These are phyloP conservation scores for Boeremia lycopersici DNA, from an alignment of 2,329 filamentous ascomycete genomes.

Conservation along the genomic window DNA sequence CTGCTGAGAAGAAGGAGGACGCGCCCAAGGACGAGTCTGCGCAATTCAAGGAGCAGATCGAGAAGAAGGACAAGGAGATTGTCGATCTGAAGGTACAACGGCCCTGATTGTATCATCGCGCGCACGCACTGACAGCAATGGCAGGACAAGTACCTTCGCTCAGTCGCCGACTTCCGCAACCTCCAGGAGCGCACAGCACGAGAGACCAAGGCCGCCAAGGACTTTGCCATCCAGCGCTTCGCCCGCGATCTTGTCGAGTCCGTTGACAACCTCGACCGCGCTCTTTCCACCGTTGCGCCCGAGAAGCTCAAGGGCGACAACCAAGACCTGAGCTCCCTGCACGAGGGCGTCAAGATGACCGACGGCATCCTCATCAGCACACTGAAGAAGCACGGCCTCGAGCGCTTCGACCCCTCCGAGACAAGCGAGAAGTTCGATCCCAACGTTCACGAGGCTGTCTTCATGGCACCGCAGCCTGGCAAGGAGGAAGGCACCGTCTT, in stretches of 20 bases:
- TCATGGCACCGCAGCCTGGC: conserved; percentile 84
- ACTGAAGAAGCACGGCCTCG: conserved; percentile 90
- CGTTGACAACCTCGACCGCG: conserved; percentile 96
- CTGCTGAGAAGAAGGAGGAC: conserved; percentile 54
- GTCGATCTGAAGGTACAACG: conserved; percentile 80
- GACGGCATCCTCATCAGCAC: conserved; percentile 86
- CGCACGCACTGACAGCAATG: neutral
- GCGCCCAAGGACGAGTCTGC: conserved; percentile 41
- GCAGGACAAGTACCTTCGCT: conserved; percentile 93
- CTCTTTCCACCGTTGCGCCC: conserved; percentile 76
- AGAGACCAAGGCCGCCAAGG: conserved; percentile 83
- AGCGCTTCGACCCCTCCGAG: conserved; percentile 78
- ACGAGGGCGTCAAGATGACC: conserved; percentile 94
- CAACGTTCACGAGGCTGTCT: conserved; percentile 94
- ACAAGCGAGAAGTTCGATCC: conserved; percentile 89
- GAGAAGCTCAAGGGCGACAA: conserved; percentile 71
- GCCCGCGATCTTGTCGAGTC: conserved; percentile 93
- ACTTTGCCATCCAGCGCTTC: conserved; percentile 94
- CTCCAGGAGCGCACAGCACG: conserved; percentile 93
- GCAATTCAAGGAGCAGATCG: conserved; percentile 67
- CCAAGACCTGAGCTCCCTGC: conserved; percentile 78
- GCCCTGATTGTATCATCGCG: neutral
- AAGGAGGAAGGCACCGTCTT: conserved; percentile 93
- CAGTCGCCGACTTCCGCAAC: conserved; percentile 96
- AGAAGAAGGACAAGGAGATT: conserved; percentile 73